Evolutionary conservation across 768 basidiomycete genomes (phyloP), one percentile per base, ranked within the genome.

Genomic region (Naganishia kalamii): DNA sequence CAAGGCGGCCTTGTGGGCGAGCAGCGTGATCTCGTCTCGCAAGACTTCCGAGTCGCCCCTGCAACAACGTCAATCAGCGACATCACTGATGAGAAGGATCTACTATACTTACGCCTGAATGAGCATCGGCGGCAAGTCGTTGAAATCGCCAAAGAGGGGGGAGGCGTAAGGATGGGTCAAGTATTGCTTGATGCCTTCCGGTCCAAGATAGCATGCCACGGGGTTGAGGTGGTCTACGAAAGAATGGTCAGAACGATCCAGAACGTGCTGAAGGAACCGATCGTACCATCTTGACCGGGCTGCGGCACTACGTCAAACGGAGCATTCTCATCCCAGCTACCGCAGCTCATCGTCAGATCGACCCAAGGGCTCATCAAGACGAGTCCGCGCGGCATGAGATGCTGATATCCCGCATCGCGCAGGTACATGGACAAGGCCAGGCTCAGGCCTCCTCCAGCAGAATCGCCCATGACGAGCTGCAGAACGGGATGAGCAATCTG

Each of bases 331-430:
- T 94, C 91, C 91, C 94, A 98, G n/a, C 92, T 94, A 63, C 92
- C 90, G 76, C 92, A 97, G 70, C 91, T 93, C 86, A 96, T 90
- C 0, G 96, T 97, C 68, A 99, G 79, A 87, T 92, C 92, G 69
- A 94, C 91, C 92, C 92, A 97, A 4, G 92, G 92, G 25, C 88
- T 92, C 84, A 98, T 86, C 41, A 96, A 77, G 30, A 98, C 89
- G 8, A 87, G 87, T 3, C 87, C 90, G 30, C 87, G 85, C 10
- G 94, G 94, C 5, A 94, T 72, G 12, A 48, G 44, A 21, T 65
- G 40, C 0, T 87, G 84, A 75, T 94, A 93, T 17, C 81, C 80
- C 69, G 93, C 88, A 74, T 99, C 94, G n/a, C 94, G 83, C 19
- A 99, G 84, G 76, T 99, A 99, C 85, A 98, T 87, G 62, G 94